Evolutionary conservation across 2,329 filamentous ascomycete genomes (phyloP), one percentile per base, ranked within the genome.

Genomic region (Fusarium brevicatenulatum): DNA sequence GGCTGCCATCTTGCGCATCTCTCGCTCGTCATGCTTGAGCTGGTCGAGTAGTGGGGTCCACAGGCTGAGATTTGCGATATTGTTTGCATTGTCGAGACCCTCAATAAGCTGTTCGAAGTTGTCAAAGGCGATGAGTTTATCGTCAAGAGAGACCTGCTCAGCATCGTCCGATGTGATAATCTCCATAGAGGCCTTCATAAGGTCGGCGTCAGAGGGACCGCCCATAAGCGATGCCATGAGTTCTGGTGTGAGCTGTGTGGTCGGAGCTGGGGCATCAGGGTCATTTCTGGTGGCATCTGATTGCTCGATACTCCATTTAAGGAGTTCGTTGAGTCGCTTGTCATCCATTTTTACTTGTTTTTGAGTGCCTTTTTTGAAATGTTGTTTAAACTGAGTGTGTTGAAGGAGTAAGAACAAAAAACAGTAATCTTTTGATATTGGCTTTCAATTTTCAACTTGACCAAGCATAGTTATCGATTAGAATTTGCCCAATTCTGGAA

Each of bases 81-180:
- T 97, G 86, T 98, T 99, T 66, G 96, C 95, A 82, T 99, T 99
- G 86, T 99, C 96, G 77, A 98, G 90, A 71, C 90, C 91, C 85
- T 98, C 95, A 78, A 98, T 92, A 66, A 97, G 86, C 82, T 97
- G 94, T 85, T 97, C 95, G 71, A 98, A 92, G 84, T 98, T 97
- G 88, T 97, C 95, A 83, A 97, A 97, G 42, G 95, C 95, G 65
- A 91, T 89, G 60, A 97, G 83, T 81, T 93, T 94, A 83, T 94
- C 90, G 47, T 94, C 92, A 55, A 95, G 86, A 8, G 89, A 88
- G 63, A 92, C 85, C 63, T 78, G 60, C 46, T 92, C 87, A 13
- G 90, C 84, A 76, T 89, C 86, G 3, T 84, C 74, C 23, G 90
- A 90, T 15, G 86, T 88, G 79, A 98, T 92, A 63, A 93, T 90